These are phyloP conservation scores for Suhomyces canberraensis DNA, from an alignment of 805 yeast genomes.

Conservation along the genomic window DNA sequence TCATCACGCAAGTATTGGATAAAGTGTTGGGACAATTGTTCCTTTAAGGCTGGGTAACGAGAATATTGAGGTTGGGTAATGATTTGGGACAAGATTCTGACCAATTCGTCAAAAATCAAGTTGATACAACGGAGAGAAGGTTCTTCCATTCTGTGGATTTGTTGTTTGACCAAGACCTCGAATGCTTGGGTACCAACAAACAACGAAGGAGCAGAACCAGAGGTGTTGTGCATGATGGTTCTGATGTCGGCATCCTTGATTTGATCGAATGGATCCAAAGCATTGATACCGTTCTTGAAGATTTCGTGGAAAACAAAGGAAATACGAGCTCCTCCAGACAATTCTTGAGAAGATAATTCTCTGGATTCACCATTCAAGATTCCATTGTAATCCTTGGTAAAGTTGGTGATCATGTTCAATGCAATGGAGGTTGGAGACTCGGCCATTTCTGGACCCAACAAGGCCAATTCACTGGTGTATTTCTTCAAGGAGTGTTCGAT, in stretches of 20 bases:
- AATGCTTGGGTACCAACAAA: constrained; percentile 97
- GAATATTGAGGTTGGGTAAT: constrained; percentile 71
- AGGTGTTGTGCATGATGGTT: constrained; percentile 93
- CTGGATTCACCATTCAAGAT: constrained; percentile 89
- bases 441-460: constrained; percentile 84
- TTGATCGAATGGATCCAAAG: constrained; percentile 94
- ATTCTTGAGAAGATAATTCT: constrained; percentile 83
- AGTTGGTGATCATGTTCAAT: constrained; percentile 85
- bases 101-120: constrained; percentile 90
- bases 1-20: constrained; percentile 77
- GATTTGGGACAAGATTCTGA: constrained; percentile 82
- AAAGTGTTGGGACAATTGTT: constrained; percentile 75
- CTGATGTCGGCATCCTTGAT: constrained; percentile 94
- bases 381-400: constrained; percentile 86
- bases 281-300: constrained; percentile 84
- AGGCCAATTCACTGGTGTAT: constrained; percentile 69
- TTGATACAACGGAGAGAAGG: constrained; percentile 87
- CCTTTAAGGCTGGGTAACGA: constrained; percentile 89
- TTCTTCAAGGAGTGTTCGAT: constrained; percentile 57
- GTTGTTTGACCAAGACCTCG: constrained; percentile 57
- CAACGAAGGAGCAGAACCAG: constrained; percentile 92
- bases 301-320: constrained; percentile 96
- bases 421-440: constrained; percentile 90
- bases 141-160: constrained; percentile 86
- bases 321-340: constrained; percentile 97